These are phyloP conservation scores for Alternaria brassicicola DNA, from an alignment of 2,329 filamentous ascomycete genomes.

Conservation along the genomic window DNA sequence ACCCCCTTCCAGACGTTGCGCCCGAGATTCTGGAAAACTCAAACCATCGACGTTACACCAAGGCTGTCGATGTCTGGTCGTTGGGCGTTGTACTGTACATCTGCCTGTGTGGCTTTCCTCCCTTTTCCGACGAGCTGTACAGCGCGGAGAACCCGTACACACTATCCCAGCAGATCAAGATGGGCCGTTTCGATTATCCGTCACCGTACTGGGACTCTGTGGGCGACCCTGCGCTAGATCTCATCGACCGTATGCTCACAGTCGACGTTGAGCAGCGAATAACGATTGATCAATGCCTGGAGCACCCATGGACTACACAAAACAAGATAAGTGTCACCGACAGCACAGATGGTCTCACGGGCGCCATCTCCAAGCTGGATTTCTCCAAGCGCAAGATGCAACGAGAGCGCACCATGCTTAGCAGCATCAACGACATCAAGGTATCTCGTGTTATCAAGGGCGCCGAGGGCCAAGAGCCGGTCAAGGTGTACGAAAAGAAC, in stretches of 20 bases:
- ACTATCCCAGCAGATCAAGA: constrained; percentile 86
- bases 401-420: constrained; percentile 84
- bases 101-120: constrained; percentile 93
- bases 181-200: constrained; percentile 89
- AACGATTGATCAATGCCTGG: constrained; percentile 86
- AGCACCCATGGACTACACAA: constrained; percentile 86
- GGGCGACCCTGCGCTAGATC: constrained; percentile 83
- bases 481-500: constrained; percentile 52
- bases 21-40: constrained; percentile 90
- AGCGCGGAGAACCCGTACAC: constrained; percentile 81
- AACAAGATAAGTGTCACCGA: constrained; percentile 66
- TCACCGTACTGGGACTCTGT: constrained; percentile 95
- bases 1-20: constrained; percentile 73
- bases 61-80: constrained; percentile 95
- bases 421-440: constrained; percentile 77
- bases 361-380: constrained; percentile 80
- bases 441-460: constrained; percentile 65
- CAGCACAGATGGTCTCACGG: constrained; percentile 89
- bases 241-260: constrained; percentile 94
- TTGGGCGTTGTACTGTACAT: constrained; percentile 98
- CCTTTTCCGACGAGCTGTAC: constrained; percentile 93
- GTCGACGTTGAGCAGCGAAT: constrained; percentile 84
- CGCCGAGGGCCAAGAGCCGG: constrained; percentile 55
- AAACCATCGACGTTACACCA: constrained; percentile 85
- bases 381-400: constrained; percentile 80